Conservation (phyloP, 495 filamentous ascomycete genomes). For the Lindgomyces ingoldianus region DNA sequence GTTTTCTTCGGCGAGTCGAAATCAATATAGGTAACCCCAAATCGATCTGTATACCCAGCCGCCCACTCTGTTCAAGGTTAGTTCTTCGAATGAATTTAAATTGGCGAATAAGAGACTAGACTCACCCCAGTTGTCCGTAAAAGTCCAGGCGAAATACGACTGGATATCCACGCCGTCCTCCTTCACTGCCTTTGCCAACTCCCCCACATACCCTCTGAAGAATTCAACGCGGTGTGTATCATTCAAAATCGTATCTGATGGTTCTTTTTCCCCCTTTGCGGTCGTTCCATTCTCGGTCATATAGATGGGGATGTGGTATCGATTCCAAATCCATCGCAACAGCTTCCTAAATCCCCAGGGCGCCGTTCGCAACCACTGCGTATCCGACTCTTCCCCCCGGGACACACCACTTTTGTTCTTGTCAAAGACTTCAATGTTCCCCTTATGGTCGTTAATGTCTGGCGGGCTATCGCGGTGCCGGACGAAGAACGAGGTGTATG, state of each 20-base stretch:
- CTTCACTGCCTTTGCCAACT: not conserved
- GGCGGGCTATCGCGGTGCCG: not conserved
- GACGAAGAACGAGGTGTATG: not conserved
- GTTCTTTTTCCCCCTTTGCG: not conserved
- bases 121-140: not conserved
- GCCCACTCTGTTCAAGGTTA: not conserved
- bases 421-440: not conserved
- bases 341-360: not conserved
- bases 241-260: not conserved
- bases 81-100: not conserved
- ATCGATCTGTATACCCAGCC: not conserved
- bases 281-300: not conserved
- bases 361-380: not conserved
- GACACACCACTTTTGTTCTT: not conserved
- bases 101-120: not conserved
- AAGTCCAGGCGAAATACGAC: not conserved
- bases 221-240: not conserved
- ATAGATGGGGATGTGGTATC: not conserved
- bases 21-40: not conserved
- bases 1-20: not conserved
- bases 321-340: not conserved
- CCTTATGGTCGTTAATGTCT: not conserved
- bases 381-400: not conserved
- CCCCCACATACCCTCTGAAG: not conserved
- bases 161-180: not conserved